phyloP scores from a whole-genome alignment of 2,329 filamentous ascomycete genomes.

The Fusarium buxicola region DNA sequence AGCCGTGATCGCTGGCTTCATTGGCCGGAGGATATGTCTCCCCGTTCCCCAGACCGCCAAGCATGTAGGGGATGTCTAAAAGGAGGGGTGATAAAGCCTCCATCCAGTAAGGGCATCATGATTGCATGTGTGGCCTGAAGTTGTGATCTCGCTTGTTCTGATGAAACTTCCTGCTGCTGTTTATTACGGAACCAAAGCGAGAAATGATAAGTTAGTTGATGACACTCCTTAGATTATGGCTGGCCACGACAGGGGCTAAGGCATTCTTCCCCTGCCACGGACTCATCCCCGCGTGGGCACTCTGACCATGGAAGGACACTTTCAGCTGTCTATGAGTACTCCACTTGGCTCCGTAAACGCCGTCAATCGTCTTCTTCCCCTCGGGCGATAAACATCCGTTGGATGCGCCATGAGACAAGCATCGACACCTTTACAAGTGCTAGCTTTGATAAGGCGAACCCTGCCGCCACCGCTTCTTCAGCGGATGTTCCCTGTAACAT shows the following conservation, averaged over 20 bases:
- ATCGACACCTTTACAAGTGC: slow-evolving; percentile 55
- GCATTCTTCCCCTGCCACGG: slow-evolving; percentile 71
- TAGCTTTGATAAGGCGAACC: slow-evolving; percentile 57
- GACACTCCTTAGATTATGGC: too few relatives aligned
- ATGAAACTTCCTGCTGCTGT: too few relatives aligned
- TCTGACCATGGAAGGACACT: slow-evolving; percentile 65
- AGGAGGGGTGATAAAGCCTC: too few relatives aligned
- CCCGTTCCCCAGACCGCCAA: too few relatives aligned
- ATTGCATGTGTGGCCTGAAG: too few relatives aligned
- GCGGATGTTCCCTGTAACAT: slow-evolving; percentile 63
- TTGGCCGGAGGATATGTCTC: too few relatives aligned
- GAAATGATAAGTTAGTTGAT: slow-evolving; percentile 54
- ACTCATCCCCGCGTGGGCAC: slow-evolving; percentile 67
- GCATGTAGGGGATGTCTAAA: too few relatives aligned
- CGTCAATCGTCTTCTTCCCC: slow-evolving; percentile 11
- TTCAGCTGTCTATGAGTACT: slow-evolving; percentile 63
- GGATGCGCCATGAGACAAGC: slow-evolving; percentile 49
- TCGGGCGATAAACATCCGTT: slow-evolving; percentile 13
- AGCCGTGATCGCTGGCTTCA: too few relatives aligned
- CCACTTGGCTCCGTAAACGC: slow-evolving; percentile 58
- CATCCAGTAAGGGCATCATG: too few relatives aligned
- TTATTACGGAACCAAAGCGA: too few relatives aligned
- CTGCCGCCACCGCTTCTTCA: slow-evolving; percentile 65
- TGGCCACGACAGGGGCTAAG: slow-evolving; percentile 65
- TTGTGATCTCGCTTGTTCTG: too few relatives aligned